Percentiles rank a stretch among this genome's conserved stretches.
Evolutionary conservation across 2,329 filamentous ascomycete genomes (phyloP).

Genomic region (Hypoxylon sp.): DNA sequence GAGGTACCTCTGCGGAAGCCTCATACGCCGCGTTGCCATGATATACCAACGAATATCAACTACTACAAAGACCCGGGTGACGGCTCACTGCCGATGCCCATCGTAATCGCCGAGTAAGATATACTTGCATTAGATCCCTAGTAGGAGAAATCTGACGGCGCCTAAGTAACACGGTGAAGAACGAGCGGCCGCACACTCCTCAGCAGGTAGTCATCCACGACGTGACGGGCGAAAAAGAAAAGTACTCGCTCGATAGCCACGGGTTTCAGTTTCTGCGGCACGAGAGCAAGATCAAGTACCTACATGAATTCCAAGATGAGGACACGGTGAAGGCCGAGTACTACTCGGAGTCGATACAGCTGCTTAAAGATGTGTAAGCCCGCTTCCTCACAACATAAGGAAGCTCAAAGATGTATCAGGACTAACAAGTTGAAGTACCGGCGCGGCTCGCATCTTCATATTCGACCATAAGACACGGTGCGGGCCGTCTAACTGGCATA

Average conservation of each 20-base stretch:
- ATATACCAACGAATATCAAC: slow-evolving; percentile 48
- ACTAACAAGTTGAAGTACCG: slow-evolving; percentile 68
- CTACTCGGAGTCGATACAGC: slow-evolving; percentile 77
- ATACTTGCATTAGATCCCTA: neutral
- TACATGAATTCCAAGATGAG: slow-evolving; percentile 63
- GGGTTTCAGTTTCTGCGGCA: slow-evolving; percentile 58
- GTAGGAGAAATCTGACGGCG: neutral
- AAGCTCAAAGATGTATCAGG: neutral
- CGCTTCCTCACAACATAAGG: neutral
- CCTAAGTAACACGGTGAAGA: slow-evolving; percentile 49
- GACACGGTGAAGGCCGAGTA: slow-evolving; percentile 72
- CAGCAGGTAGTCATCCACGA: slow-evolving; percentile 62
- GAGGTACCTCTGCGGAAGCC: neutral
- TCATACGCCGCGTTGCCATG: slow-evolving; percentile 17
- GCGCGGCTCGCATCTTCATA: slow-evolving; percentile 70
- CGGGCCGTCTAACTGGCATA: slow-evolving; percentile 70
- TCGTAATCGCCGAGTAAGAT: slow-evolving; percentile 49
- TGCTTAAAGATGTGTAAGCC: slow-evolving; percentile 68
- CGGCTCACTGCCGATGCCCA: slow-evolving; percentile 48
- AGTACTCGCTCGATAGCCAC: slow-evolving; percentile 58
- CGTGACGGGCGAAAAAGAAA: slow-evolving; percentile 56
- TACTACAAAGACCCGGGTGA: slow-evolving; percentile 52
- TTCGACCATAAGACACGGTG: slow-evolving; percentile 81
- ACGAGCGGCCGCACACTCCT: slow-evolving; percentile 57
- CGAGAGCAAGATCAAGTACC: slow-evolving; percentile 49